Conservation (phyloP, 2,329 filamentous ascomycete species). For the Neoscytalidium dimidiatum region DNA sequence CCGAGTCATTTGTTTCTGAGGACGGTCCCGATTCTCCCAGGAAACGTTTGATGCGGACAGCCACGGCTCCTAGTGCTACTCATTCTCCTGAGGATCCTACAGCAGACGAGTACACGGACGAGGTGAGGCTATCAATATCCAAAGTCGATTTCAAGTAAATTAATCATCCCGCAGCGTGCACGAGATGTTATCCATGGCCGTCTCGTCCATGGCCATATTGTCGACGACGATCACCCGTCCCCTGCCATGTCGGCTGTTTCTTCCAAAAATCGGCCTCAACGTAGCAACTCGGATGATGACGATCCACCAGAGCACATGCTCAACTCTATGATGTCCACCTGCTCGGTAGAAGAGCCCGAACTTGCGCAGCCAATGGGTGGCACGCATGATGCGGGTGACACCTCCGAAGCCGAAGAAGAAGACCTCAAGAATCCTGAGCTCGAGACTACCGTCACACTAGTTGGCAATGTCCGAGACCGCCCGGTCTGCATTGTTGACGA, state of each 20-base stretch:
- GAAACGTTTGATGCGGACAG: slow-evolving; percentile 18
- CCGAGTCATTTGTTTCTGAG: slow-evolving; percentile 33
- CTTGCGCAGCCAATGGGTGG: slow-evolving; percentile 74
- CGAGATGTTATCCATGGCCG: slow-evolving; percentile 89
- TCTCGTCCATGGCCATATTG: slow-evolving; percentile 89
- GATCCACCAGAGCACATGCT: slow-evolving; percentile 75
- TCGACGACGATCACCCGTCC: slow-evolving; percentile 89
- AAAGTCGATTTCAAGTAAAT: slow-evolving; percentile 19
- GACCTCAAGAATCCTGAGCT: slow-evolving; percentile 76
- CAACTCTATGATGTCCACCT: slow-evolving; percentile 76
- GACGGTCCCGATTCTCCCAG: slow-evolving; percentile 23
- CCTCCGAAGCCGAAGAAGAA: slow-evolving; percentile 91
- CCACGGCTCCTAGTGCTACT: slow-evolving; percentile 21
- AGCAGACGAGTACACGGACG: slow-evolving; percentile 68
- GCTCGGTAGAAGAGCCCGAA: slow-evolving; percentile 55
- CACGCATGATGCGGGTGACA: slow-evolving; percentile 77
- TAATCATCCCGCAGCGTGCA: slow-evolving; percentile 57
- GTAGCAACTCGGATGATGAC: slow-evolving; percentile 51
- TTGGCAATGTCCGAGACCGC: slow-evolving; percentile 86
- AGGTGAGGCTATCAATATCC: slow-evolving; percentile 36
- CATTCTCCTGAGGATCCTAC: slow-evolving; percentile 36
- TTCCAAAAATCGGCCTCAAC: slow-evolving; percentile 48
- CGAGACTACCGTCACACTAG: slow-evolving; percentile 96
- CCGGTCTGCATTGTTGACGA: slow-evolving; percentile 96
- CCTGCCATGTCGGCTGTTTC: slow-evolving; percentile 67